phyloP scores from a whole-genome alignment of 257 asterid species.

The Solanum piurae region DNA sequence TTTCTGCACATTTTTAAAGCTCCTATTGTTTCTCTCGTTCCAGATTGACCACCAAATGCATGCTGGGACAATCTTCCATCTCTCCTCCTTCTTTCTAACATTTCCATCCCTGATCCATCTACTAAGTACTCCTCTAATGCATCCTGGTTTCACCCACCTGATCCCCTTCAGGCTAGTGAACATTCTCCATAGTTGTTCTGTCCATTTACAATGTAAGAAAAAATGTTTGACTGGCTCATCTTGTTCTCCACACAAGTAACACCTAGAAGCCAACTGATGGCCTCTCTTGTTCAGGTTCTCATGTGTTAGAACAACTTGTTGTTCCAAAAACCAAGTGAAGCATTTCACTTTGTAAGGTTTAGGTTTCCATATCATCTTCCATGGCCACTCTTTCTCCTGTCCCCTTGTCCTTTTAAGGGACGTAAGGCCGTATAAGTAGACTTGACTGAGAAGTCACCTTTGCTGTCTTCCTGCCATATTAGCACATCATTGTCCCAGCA shows the following conservation, averaged over 20 bases:
- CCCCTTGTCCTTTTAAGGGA: background rate
- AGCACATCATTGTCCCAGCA: background rate
- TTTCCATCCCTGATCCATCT: background rate
- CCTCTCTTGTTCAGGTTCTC: background rate
- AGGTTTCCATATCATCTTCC: background rate
- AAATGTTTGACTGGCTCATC: background rate
- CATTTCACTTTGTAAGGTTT: background rate
- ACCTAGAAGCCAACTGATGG: background rate
- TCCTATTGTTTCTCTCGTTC: background rate
- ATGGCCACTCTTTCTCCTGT: background rate
- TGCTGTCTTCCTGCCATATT: background rate
- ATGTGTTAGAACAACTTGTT: background rate
- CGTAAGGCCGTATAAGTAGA: background rate
- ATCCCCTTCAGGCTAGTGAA: background rate
- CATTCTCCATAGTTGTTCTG: background rate
- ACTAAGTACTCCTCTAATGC: background rate
- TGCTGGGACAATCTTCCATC: background rate
- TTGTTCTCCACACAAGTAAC: background rate
- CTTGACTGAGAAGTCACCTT: background rate
- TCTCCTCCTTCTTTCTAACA: background rate
- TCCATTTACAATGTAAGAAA: background rate
- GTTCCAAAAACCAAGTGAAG: background rate
- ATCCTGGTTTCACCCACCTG: background rate
- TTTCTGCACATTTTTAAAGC: background rate
- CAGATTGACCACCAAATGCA: background rate